Base-by-base conservation (phyloP, 805 yeast genomes). In the Pichia sporocuriosa region DNA sequence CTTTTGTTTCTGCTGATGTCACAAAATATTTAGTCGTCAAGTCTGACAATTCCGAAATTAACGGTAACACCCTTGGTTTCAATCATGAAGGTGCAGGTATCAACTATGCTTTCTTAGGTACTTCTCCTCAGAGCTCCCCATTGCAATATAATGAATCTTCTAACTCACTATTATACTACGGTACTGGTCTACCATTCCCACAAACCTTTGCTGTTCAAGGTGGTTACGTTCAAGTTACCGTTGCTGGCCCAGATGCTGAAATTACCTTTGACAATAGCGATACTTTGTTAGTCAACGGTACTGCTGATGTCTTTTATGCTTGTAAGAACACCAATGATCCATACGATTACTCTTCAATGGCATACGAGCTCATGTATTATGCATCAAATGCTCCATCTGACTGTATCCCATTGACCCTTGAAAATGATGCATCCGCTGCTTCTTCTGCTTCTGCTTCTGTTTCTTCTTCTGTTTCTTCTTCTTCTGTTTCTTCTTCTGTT, bases 81-180 rank as follows among this genome's bases (percentile, higher is more conserved):
- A 45, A 54, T 36, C 77, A 70, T 47, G 73, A 68, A 57, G 76
- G 76, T 53, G 77, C 77, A 40, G 76, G 67, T 45, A 54, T 69
- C 43, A 62, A 66, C 59, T 71, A 68, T 53, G 50, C 62, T 25
- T 62, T 67, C 56, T 19, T 47, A 3, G 44, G 38, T 31, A 31
- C 47, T 21, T 16, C 34, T 23, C 36, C 36, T 4, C 9, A 32
- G 10, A 35, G 45, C 28, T 19, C 20, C 13, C 9, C 32, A 3
- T 37, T 48, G 12, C 17, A n/a, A 6, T 51, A 62, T 24, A 42
- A 50, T 39, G 57, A 54, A 38, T 24, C 46, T n/a, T 45, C 50
- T 11, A 17, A 26, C 16, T 8, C 35, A 2, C 35, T 39, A 6
- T n/a, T n/a, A n/a, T n/a, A n/a, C n/a, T n/a, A n/a, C n/a, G n/a